Evolutionary conservation across 2,329 filamentous ascomycete genomes (phyloP), one percentile per base, ranked within the genome.

Genomic region (Xylaria sp.): DNA sequence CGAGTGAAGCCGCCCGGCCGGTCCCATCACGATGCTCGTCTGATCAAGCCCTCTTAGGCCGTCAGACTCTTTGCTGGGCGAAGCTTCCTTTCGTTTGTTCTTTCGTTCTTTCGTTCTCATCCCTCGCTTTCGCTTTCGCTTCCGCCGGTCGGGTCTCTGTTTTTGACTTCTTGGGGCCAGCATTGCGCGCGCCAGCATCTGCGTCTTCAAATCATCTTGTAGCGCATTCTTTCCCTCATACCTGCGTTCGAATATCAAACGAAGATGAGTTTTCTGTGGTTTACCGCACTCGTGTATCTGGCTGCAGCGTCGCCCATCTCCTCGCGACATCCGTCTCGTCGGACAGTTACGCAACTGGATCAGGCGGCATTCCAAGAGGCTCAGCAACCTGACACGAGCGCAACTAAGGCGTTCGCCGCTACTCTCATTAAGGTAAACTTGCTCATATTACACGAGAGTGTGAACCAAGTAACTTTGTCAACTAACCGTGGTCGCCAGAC

Each of bases 321-420:
- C 20, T 48, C 62, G 37, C 64, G 23, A 54, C 46, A 23, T 37
- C 55, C 25, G 68, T 69, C 32, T 67, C 71, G 41, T 63, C 75
- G 39, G 69, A 71, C 74, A 4, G 82, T 83, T 39, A 67, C 76
- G 28, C 71, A 78, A 50, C 76, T 84, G 34, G 75, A 84, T 55
- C 76, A 80, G 68, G 77, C 76, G 46, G 81, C 82, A 37, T 81
- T 82, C 62, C 78, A 79, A 50, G 80, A 84, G 72, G 82, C 82
- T 23, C 83, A 84, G 32, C 77, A 79, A 65, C 76, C 78, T 41
- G 82, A 84, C 70, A 74, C 77, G 61, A 83, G 80, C n/a, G 82
- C 82, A 13, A 82, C 79, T 1, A 79, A 80, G 56, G 80, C 82
- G 1, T 81, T 83, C 63, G 80, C 81, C 0, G 75, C 75, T 12